These are phyloP conservation scores for Zea luxurians DNA, from an alignment of 176 grass and related monocot species.

Conservation along the genomic window DNA sequence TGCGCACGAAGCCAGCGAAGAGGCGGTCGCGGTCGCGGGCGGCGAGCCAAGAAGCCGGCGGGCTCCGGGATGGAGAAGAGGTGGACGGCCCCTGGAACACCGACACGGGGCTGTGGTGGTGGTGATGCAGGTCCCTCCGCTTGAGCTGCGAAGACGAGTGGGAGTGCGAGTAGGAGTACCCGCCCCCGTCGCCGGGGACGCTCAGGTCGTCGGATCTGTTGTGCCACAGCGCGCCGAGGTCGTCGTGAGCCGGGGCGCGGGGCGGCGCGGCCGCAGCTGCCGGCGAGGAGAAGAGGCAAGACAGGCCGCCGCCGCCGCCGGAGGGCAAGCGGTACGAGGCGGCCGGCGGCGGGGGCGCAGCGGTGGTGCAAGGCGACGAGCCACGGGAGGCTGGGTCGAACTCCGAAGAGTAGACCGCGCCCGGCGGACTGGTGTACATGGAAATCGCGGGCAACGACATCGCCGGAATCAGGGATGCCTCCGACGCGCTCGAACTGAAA, in stretches of 20 bases:
- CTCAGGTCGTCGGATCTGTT: constrained; percentile 61
- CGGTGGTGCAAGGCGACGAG: constrained; percentile 40
- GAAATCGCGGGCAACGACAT: constrained; percentile 73
- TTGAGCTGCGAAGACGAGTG: constrained; percentile 60
- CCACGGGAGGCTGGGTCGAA: constrained; percentile 52
- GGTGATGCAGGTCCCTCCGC: constrained; percentile 61
- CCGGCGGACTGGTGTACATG: constrained; percentile 62
- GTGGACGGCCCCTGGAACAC: constrained; percentile 64
- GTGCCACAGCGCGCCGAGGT: constrained; percentile 49
- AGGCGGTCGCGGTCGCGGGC: constrained; percentile 52
- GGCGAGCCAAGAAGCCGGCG: constrained; percentile 44
- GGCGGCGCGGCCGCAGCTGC: constrained; percentile 37
- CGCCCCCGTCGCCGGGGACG: constrained; percentile 33
- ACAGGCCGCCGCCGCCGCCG: constrained; percentile 61
- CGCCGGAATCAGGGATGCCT: constrained; percentile 32
- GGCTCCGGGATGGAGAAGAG: constrained; percentile 55
- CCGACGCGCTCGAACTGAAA: constrained; percentile 14
- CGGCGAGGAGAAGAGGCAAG: constrained; percentile 71
- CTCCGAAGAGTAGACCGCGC: constrained; percentile 48
- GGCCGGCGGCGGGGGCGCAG: constrained; percentile 37
- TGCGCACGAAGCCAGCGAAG: constrained; percentile 62
- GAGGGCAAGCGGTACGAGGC: constrained; percentile 41
- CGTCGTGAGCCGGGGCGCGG: constrained; percentile 43
- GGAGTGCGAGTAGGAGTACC: constrained; percentile 39
- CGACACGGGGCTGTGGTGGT: constrained; percentile 65